Base-by-base conservation (phyloP, 176 grass and related monocot species). In the Carex parvula region DNA sequence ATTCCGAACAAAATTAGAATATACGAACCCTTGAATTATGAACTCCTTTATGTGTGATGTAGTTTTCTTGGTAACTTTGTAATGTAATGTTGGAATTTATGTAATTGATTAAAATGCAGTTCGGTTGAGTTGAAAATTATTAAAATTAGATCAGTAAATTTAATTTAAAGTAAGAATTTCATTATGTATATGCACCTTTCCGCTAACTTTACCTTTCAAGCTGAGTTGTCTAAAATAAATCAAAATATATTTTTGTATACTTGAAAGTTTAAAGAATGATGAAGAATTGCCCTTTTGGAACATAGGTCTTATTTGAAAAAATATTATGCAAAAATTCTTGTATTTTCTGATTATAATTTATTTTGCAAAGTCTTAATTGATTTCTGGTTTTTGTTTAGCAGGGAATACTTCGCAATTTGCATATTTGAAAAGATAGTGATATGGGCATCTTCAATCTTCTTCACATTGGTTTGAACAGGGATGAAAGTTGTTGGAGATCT, bases 401-500 rank as follows among this genome's bases (percentile, higher is more conserved):
- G 73, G 73, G 46, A 76, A 55, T 76, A 76, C 2, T 10, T 35
- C 17, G 13, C 24, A 78, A 14, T 78, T 30, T 57, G 73, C 73
- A 0, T 78, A 18, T 1, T 56, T 35, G 29, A 78, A 78, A 78
- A 18, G 52, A 57, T 78, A 78, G 24, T 57, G 52, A 78, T 78
- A 78, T 57, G 73, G 42, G 65, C 83, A 73, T 87, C 76, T 84
- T 48, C 46, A 69, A 58, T 73, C 79, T 60, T 74, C 52, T 52
- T 71, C 33, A 15, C 71, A 88, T 84, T 84, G 63, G 79, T 80
- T 60, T 64, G 56, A 72, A 29, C 70, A 60, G 50, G n/a, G 84
- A 39, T 81, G 30, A n/a, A 78, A 78, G 52, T 57, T 78, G 52
- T 57, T 78, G 73, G 17, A 57, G 73, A 78, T 78, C 0, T 78